phyloP scores from a whole-genome alignment of 75 land plant genomes.

The Larix kaempferi region DNA sequence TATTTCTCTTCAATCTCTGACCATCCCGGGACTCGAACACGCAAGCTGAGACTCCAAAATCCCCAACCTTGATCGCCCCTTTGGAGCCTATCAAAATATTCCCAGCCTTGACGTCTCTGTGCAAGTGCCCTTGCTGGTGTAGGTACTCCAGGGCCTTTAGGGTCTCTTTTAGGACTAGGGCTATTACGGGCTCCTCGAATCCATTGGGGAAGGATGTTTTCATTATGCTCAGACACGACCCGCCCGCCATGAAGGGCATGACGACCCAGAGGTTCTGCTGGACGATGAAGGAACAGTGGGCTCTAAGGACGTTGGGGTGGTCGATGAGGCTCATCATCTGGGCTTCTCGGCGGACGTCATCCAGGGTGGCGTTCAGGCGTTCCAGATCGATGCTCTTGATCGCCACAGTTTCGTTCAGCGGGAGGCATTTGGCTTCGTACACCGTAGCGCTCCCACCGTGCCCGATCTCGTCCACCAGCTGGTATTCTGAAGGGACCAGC shows the following conservation, averaged over 20 bases:
- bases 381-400: slow-evolving; percentile 86
- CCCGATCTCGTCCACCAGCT: slow-evolving; percentile 65
- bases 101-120: slow-evolving; percentile 71
- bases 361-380: slow-evolving; percentile 48
- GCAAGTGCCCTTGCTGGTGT: slow-evolving; percentile 63
- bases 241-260: slow-evolving; percentile 96
- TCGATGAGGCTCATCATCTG: slow-evolving; percentile 72
- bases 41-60: slow-evolving; percentile 74
- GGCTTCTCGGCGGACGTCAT: slow-evolving; percentile 66
- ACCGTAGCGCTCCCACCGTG: slow-evolving; percentile 80
- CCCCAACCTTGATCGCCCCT: slow-evolving; percentile 64
- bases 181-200: slow-evolving; percentile 73
- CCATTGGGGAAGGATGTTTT: slow-evolving; percentile 69
- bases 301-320: slow-evolving; percentile 86
- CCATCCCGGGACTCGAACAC: slow-evolving; percentile 58
- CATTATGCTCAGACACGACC: slow-evolving; percentile 78
- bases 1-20: slow-evolving; percentile 22
- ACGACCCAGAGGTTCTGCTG: slow-evolving; percentile 81
- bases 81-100: slow-evolving; percentile 54
- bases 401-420: slow-evolving; percentile 49
- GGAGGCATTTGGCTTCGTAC: slow-evolving; percentile 68
- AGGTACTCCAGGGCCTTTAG: slow-evolving; percentile 59
- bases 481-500: slow-evolving; percentile 40
- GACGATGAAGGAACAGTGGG: slow-evolving; percentile 88
- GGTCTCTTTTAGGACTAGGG: slow-evolving; percentile 59